A percentile compares a stretch with the other conserved stretches of the same genome.
These are phyloP conservation scores for Dactylellina sp. DNA, from an alignment of 2,329 filamentous ascomycete species.

Conservation along the genomic window DNA sequence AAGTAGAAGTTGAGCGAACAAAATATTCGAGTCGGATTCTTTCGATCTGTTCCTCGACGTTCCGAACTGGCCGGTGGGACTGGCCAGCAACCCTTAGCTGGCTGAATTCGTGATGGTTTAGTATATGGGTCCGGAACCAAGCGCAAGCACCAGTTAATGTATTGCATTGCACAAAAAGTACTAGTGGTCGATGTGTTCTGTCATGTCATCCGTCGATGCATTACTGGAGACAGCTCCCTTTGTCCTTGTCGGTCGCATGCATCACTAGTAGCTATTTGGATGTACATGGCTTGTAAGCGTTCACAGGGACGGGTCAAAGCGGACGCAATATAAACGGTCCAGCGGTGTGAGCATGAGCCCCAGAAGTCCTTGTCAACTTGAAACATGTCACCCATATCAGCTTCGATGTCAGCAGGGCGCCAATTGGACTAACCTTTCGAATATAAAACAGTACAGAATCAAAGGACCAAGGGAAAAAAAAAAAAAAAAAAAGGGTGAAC, in stretches of 20 bases:
- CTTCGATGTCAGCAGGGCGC: slow-evolving; percentile 56
- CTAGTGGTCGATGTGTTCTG: slow-evolving; percentile 48
- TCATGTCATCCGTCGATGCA: slow-evolving; percentile 56
- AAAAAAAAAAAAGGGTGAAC: slow-evolving; percentile 21
- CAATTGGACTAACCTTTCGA: slow-evolving; percentile 32
- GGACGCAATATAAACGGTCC: slow-evolving; percentile 57
- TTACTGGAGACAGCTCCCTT: slow-evolving; percentile 37
- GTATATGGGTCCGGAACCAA: slow-evolving; percentile 51
- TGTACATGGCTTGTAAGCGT: slow-evolving; percentile 55
- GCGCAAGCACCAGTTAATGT: slow-evolving; percentile 47
- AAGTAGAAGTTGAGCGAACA: slow-evolving; percentile 38
- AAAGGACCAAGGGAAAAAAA: slow-evolving; percentile 16
- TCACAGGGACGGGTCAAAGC: slow-evolving; percentile 56
- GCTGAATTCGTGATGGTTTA: slow-evolving; percentile 51
- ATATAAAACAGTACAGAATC: slow-evolving; percentile 43
- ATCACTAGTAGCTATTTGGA: slow-evolving; percentile 52
- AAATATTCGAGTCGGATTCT: slow-evolving; percentile 10
- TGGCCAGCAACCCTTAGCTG: slow-evolving; percentile 34
- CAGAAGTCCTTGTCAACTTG: slow-evolving; percentile 56
- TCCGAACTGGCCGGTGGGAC: slow-evolving; percentile 54
- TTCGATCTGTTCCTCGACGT: slow-evolving; percentile 35
- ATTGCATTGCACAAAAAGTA: slow-evolving; percentile 52
- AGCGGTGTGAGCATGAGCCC: slow-evolving; percentile 54
- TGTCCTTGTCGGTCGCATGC: slow-evolving; percentile 55
- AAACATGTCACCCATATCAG: slow-evolving; percentile 57